These are phyloP conservation scores for Quercus cerris DNA, from an alignment of 306 rosid species.

Conservation along the genomic window DNA sequence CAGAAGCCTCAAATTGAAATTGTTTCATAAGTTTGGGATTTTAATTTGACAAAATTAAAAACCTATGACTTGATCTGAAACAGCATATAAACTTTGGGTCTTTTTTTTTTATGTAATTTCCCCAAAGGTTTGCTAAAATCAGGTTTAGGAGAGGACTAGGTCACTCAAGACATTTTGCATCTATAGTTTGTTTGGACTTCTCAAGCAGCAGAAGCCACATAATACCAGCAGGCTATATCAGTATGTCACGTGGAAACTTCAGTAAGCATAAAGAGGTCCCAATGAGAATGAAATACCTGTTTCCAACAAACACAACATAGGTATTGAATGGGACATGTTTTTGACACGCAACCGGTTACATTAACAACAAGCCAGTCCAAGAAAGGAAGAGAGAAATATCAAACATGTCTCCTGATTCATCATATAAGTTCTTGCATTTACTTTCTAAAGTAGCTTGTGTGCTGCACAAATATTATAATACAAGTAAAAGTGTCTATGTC, in stretches of 20 bases:
- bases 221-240: neutral
- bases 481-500: neutral
- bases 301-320: neutral
- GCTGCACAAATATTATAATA: neutral
- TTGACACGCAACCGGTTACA: neutral
- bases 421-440: neutral
- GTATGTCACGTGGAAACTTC: neutral
- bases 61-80: too few relatives aligned
- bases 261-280: neutral
- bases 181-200: neutral
- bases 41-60: too few relatives aligned
- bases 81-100: too few relatives aligned
- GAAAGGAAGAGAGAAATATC: neutral
- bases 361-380: neutral
- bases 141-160: neutral
- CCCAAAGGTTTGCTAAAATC: neutral
- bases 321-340: neutral
- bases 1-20: too few relatives aligned
- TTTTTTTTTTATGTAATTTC: too few relatives aligned
- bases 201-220: neutral
- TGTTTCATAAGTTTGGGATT: too few relatives aligned
- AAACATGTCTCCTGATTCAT: neutral
- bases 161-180: neutral
- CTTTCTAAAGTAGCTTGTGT: neutral
- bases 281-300: neutral